Evolutionary conservation across 1,284 basidiomycete species (phyloP).

Genomic region (Boletus austroedulis): DNA sequence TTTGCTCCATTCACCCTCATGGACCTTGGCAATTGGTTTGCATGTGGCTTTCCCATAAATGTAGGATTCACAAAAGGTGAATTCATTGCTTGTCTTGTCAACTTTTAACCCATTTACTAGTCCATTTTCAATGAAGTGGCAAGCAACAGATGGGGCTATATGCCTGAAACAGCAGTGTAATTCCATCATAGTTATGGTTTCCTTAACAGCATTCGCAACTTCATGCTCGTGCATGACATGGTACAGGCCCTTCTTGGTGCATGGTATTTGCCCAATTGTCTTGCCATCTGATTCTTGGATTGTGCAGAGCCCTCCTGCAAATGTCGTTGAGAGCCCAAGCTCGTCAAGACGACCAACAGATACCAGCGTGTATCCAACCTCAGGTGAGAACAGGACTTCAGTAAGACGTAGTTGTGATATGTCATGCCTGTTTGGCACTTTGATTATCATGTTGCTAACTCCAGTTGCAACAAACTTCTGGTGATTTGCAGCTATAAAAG

Average conservation of each 20-base stretch:
- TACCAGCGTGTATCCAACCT: slow-evolving; percentile 37
- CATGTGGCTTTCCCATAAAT: background rate
- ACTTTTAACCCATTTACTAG: background rate
- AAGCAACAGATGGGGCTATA: slow-evolving; percentile 23
- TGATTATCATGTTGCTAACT: slow-evolving; percentile 37
- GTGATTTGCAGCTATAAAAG: slow-evolving; percentile 38
- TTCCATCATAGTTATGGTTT: slow-evolving; percentile 32
- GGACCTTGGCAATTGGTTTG: background rate
- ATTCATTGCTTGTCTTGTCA: background rate
- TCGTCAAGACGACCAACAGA: slow-evolving; percentile 38
- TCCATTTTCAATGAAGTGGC: background rate
- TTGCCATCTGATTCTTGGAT: slow-evolving; percentile 24
- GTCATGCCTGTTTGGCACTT: slow-evolving; percentile 37
- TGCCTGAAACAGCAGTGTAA: slow-evolving; percentile 39
- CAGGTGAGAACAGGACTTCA: slow-evolving; percentile 37
- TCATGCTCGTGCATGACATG: background rate
- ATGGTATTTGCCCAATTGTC: slow-evolving; percentile 19
- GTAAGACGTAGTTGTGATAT: slow-evolving; percentile 30
- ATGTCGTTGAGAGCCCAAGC: slow-evolving; percentile 29
- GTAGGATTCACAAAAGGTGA: background rate
- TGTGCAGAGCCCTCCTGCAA: slow-evolving; percentile 30
- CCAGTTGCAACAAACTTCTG: slow-evolving; percentile 36
- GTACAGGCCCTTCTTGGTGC: background rate
- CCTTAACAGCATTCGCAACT: background rate
- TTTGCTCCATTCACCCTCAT: background rate